Evolutionary conservation across 179 eudicot genomes (phyloP), one percentile per base, ranked within the genome.

Genomic region (Spergularia azorica): DNA sequence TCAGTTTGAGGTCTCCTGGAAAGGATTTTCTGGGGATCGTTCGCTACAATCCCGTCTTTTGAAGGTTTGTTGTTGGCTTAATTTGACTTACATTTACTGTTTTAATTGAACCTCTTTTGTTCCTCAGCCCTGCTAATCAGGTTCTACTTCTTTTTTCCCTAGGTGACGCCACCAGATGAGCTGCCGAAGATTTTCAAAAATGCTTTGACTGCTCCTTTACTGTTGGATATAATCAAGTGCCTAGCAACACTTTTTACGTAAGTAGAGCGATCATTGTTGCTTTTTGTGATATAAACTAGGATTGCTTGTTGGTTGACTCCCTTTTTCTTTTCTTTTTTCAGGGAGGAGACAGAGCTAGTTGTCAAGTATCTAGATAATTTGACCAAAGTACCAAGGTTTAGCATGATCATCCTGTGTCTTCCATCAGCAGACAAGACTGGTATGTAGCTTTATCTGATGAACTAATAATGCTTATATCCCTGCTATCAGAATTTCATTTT

Each of bases 1-100:
- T 84, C 91, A 95, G 77, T 95, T 95, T 89, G 99, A 91, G 84
- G 84, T 73, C 77, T 85, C 87, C 64, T 93, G 98, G 98, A 90
- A 87, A 76, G 91, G 92, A 70, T 82, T 91, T 70, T 81, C 84
- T 81, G 98, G 95, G 46, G 97, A 93, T 58, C 86, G 82, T 71
- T 77, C 85, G 50, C 80, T 93, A 69, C 98, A 91, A 81, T 86
- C 93, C 75, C 90, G 76, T 59, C 84, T 91, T 15, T 78, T 93
- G 74, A 93, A 91, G 96, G 97, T 91, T 67, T 51, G 63, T 21
- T 62, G 66, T 68, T 59, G 56, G 43, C 32, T 77, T 17, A 20
- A 63, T 68, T 74, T 52, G 46, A 41, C 63, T 56, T 32, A 12
- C 14, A 21, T 54, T 46, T 21, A 32, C n/a, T n/a, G n/a, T n/a